Evolutionary conservation across 2,329 filamentous ascomycete genomes (phyloP), one percentile per base, ranked within the genome.

Genomic region (Alternaria atra): DNA sequence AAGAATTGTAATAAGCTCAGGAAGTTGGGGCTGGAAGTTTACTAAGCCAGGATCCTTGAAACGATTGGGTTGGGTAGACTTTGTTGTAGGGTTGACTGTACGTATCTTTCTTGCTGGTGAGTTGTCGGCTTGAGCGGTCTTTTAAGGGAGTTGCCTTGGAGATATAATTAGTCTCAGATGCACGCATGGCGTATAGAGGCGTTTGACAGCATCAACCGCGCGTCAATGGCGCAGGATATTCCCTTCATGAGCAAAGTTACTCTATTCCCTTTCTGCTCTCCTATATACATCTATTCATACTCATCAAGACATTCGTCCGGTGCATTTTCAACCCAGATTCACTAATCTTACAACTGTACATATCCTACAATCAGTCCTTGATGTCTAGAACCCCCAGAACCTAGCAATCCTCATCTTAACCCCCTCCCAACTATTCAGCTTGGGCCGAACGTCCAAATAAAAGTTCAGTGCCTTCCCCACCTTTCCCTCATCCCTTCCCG

Each of bases 371-470:
- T 39, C 25, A 25, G 5, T 5, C 15, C n/a, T 17, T 2, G 4
- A 20, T 9, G 17, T 32, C 60, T 65, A 85, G 30, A 84, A 74
- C 1, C 85, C 84, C 64, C 82, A 73, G 58, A 84, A 81, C 53
- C 73, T 79, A 63, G 77, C 77, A 42, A 84, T 80, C 65, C 88
- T 82, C 83, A 87, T 86, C 74, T 83, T 85, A 64, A 84, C 82
- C 4, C 87, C 88, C 70, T 90, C 87, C 77, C 82, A 85, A 57
- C 78, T 86, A 74, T 90, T 90, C 75, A 90, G 61, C 79, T 90
- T 90, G 6, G 88, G 88, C 68, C 88, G 80, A 5, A 90, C 88
- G 73, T 90, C 88, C 52, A 90, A 73, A 72, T 87, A 90, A 68
- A 90, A 90, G 67, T 84, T 89, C 67, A 90, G 72, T 44, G 83